Base-by-base conservation (phyloP, 768 basidiomycete genomes). In the Gymnopilus junonius region DNA sequence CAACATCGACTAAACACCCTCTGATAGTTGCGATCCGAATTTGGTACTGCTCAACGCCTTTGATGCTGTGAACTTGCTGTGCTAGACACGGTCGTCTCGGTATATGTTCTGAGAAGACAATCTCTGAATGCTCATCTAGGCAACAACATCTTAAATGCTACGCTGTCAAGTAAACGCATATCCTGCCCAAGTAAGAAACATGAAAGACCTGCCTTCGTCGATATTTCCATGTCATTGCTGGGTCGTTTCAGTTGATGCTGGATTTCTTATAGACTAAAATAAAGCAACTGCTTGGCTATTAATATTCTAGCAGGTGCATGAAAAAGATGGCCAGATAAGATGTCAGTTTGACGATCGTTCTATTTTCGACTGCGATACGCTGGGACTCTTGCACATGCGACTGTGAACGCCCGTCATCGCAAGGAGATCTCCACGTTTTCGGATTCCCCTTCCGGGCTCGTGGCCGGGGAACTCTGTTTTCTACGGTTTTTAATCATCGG, bases 401-500 rank as follows among this genome's bases (percentile, higher is more conserved):
- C 37, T 42, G 27, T 53, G 59, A 54, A 42, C 35, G 20, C 20
- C 48, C 14, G 29, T 51, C 48, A 29, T 45, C 21, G 51, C 27
- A 61, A 23, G 60, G 60, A 43, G 51, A 61, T 43, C 51, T 55
- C 60, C 60, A 61, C 53, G 42, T 43, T 61, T 39, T 45, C 42
- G 48, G 42, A 31, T 42, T n/a, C 40, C 32, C 32, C 53, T 61
- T 59, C 58, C 48, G 35, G 27, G 31, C 58, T 59, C 58, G 58
- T 59, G 58, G 46, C 40, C 60, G 42, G 40, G 37, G 10, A 45
- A 48, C 37, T 58, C 57, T 45, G 42, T 35, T 45, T 58, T 48
- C 4, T 32, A 45, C 57, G 46, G 57, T 25, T 55, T 54, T 61
- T 61, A 39, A 61, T 61, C 55, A 32, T 61, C 60, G 60, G 60